Evolutionary conservation across 148 eudicot genomes (phyloP).

Genomic region (Diospyros lotus): DNA sequence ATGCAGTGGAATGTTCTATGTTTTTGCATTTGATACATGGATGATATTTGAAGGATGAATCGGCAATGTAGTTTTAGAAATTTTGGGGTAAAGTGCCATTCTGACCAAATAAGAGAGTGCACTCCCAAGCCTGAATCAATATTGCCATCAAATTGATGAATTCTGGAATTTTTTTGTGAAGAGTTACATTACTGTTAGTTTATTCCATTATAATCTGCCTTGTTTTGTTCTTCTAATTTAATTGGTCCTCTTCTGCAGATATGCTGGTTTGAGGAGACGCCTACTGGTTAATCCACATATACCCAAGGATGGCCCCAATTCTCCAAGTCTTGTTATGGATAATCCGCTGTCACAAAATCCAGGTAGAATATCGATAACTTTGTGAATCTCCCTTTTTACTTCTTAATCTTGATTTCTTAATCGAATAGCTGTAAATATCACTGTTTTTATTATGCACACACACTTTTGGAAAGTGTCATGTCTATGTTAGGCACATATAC

Average conservation of each 20-base stretch:
- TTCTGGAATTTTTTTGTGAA: neutral
- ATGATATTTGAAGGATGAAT: no score
- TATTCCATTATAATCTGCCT: neutral
- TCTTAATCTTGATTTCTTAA: neutral
- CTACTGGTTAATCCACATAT: slow-evolving; percentile 77
- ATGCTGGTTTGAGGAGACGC: slow-evolving; percentile 72
- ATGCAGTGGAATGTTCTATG: no score
- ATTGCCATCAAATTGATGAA: no score
- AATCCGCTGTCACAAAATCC: slow-evolving; percentile 94
- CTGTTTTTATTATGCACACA: neutral
- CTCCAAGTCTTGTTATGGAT: slow-evolving; percentile 67
- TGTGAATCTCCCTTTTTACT: neutral
- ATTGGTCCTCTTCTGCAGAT: slow-evolving; percentile 35
- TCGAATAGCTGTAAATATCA: neutral
- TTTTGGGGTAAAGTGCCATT: no score
- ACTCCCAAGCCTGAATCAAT: no score
- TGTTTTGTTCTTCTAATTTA: neutral
- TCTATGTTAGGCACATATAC: neutral
- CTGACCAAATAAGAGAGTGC: no score
- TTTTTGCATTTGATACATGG: no score
- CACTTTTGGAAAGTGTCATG: neutral
- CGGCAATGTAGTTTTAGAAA: no score
- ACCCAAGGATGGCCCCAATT: slow-evolving; percentile 52
- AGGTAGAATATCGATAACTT: slow-evolving; percentile 31
- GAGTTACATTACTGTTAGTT: neutral